Percentiles rank a stretch among this genome's conserved stretches.
phyloP scores from a whole-genome alignment of 805 yeast genomes.

The Wickerhamiella dianesei region DNA sequence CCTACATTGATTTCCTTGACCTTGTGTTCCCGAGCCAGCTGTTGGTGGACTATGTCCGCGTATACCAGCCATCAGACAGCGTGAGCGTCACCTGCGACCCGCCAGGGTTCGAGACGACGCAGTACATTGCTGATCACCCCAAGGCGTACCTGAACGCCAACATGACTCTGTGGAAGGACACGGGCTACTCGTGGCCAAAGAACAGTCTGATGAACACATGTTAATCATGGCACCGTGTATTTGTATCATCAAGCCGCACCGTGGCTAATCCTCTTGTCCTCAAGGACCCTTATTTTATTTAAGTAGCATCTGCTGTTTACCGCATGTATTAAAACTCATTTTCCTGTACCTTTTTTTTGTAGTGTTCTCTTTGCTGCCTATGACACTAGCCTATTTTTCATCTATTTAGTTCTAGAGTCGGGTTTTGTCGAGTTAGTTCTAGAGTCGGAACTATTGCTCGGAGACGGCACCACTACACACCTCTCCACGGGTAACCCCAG shows the following conservation, averaged over 20 bases:
- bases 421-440: no score
- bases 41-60: conserved; percentile 72
- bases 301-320: background rate
- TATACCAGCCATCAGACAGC: conserved; percentile 71
- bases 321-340: background rate
- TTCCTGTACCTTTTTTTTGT: background rate
- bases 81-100: conserved; percentile 75
- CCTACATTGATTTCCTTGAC: conserved; percentile 77
- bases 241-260: background rate
- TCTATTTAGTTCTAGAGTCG: no score
- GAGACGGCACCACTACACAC: no score
- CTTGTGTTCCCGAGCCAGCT: conserved; percentile 65
- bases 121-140: conserved; percentile 60
- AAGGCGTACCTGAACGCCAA: conserved; percentile 59
- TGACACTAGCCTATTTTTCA: no score
- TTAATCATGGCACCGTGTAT: conserved; percentile 4
- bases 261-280: background rate
- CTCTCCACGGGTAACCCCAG: no score
- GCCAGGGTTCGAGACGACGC: conserved; percentile 64
- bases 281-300: background rate
- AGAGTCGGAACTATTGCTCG: no score
- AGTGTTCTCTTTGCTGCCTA: no score
- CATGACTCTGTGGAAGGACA: conserved; percentile 56
- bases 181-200: conserved; percentile 62
- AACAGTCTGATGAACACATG: conserved; percentile 45